Conservation (phyloP, 2,329 filamentous ascomycete genomes). For the Venturia pyrina region DNA sequence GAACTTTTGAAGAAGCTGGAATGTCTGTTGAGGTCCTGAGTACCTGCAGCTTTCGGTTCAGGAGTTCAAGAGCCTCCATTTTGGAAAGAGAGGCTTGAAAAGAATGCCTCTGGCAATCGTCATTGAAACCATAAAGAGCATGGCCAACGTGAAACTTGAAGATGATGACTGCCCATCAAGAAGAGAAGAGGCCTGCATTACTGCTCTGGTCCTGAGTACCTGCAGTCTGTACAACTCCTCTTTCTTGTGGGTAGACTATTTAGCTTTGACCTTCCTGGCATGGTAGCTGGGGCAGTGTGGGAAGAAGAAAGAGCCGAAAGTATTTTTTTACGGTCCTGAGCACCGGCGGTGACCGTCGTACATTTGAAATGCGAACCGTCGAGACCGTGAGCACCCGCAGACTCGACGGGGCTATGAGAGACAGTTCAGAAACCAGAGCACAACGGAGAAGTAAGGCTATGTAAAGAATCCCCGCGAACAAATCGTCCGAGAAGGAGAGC, state of each 20-base stretch:
- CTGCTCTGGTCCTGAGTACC: background rate
- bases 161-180: background rate
- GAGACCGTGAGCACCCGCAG: too few relatives aligned
- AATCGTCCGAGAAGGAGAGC: too few relatives aligned
- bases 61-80: too few relatives aligned
- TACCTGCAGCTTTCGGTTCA: too few relatives aligned
- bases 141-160: background rate
- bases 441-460: too few relatives aligned
- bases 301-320: background rate
- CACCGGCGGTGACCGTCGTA: background rate
- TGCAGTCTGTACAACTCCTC: background rate
- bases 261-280: too few relatives aligned
- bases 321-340: background rate
- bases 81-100: background rate
- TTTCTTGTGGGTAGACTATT: background rate
- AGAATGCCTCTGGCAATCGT: background rate
- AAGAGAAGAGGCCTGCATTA: background rate
- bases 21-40: too few relatives aligned
- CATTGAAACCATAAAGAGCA: background rate
- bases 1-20: background rate
- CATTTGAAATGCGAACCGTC: too few relatives aligned
- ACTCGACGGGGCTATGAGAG: too few relatives aligned
- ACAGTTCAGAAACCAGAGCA: too few relatives aligned
- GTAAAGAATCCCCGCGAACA: too few relatives aligned
- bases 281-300: background rate